Evolutionary conservation across 345 rosid genomes (phyloP).

Genomic region (Luvunga scandens): DNA sequence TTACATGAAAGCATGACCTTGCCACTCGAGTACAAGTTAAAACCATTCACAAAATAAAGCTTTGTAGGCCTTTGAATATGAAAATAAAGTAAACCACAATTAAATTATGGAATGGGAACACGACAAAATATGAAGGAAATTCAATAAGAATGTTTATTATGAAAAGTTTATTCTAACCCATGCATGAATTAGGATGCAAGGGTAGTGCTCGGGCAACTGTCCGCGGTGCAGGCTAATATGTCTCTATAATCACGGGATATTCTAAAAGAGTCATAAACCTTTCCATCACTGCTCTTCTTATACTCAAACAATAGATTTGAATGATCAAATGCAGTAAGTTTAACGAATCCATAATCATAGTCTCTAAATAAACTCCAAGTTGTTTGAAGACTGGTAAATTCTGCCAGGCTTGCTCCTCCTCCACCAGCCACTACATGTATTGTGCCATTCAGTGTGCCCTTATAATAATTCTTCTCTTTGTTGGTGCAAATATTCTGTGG

Average conservation of each 20-base stretch:
- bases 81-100: too few relatives aligned
- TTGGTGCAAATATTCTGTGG: slow-evolving; percentile 56
- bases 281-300: slow-evolving; percentile 70
- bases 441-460: slow-evolving; percentile 56
- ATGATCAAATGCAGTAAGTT: slow-evolving; percentile 58
- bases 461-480: slow-evolving; percentile 44
- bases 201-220: slow-evolving; percentile 56
- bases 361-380: slow-evolving; percentile 58
- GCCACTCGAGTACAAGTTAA: background rate
- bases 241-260: slow-evolving; percentile 54
- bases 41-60: too few relatives aligned
- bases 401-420: slow-evolving; percentile 59
- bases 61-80: too few relatives aligned
- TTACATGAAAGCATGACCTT: background rate
- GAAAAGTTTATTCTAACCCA: background rate
- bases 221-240: slow-evolving; percentile 51
- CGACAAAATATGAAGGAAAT: background rate
- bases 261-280: slow-evolving; percentile 58
- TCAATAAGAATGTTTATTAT: background rate
- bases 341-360: slow-evolving; percentile 45
- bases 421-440: slow-evolving; percentile 78
- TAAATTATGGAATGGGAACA: background rate
- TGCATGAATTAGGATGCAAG: slow-evolving; percentile 41
- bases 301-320: slow-evolving; percentile 59
- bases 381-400: slow-evolving; percentile 42